phyloP scores from a whole-genome alignment of 2,329 filamentous ascomycete genomes.

The Alternaria solani region DNA sequence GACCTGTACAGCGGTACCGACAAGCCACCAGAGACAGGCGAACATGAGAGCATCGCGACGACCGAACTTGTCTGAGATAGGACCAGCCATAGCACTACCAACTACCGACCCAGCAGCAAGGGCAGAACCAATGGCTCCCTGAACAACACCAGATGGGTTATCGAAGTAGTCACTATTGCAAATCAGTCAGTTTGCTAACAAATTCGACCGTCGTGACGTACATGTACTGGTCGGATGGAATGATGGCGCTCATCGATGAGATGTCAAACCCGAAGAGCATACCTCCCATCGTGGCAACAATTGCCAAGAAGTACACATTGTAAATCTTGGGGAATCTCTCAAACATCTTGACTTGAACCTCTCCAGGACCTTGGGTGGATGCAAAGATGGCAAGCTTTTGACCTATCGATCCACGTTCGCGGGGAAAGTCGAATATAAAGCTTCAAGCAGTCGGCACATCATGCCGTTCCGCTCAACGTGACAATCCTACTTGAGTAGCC shows the following conservation, averaged over 20 bases:
- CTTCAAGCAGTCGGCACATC: not conserved
- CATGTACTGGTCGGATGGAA: constrained; percentile 24
- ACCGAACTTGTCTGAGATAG: constrained; percentile 65
- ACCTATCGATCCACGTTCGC: constrained; percentile 9
- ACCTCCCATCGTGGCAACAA: constrained; percentile 69
- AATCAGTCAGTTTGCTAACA: not conserved
- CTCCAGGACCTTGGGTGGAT: constrained; percentile 12
- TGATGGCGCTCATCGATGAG: constrained; percentile 70
- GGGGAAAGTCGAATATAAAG: constrained; percentile 20
- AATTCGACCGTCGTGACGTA: constrained; percentile 8
- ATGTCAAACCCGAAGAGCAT: constrained; percentile 83
- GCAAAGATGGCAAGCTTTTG: constrained; percentile 8
- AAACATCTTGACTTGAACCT: constrained; percentile 36
- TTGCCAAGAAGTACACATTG: constrained; percentile 66
- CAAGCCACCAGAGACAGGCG: constrained; percentile 62
- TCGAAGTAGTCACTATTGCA: constrained; percentile 56
- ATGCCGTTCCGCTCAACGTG: constrained; percentile 3
- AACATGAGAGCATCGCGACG: constrained; percentile 63
- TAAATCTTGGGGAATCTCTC: constrained; percentile 59
- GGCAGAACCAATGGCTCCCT: constrained; percentile 60
- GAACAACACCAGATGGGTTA: constrained; percentile 57
- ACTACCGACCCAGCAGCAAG: constrained; percentile 76
- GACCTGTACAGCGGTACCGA: constrained; percentile 69
- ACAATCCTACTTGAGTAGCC: not conserved
- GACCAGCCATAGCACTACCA: constrained; percentile 68